A percentile compares a stretch with the other conserved stretches of the same genome.
Evolutionary conservation across 495 filamentous ascomycete genomes (phyloP).

Genomic region (Aspergillus biplanus): DNA sequence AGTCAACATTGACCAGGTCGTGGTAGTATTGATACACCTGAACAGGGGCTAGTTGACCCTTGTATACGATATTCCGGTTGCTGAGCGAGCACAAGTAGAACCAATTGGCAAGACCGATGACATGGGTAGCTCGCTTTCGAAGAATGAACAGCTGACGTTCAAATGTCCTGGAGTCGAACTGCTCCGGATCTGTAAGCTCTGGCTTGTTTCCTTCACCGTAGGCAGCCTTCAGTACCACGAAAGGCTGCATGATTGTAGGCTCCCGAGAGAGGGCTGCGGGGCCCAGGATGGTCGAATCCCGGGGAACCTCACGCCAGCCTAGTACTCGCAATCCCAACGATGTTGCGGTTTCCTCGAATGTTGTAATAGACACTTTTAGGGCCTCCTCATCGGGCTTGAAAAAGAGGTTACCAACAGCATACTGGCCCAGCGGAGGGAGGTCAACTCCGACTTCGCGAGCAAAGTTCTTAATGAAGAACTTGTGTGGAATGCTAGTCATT

Average conservation of each 20-base stretch:
- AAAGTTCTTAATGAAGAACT: slow-evolving; percentile 99
- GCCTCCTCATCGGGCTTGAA: slow-evolving; percentile 95
- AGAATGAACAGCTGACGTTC: slow-evolving; percentile 94
- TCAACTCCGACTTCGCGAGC: slow-evolving; percentile 83
- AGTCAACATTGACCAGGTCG: slow-evolving; percentile 95
- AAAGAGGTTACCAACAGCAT: slow-evolving; percentile 97
- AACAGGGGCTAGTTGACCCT: slow-evolving; percentile 92
- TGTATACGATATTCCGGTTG: slow-evolving; percentile 99
- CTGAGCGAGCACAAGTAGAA: slow-evolving; percentile 98
- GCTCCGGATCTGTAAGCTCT: slow-evolving; percentile 72
- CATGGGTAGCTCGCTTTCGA: slow-evolving; percentile 91
- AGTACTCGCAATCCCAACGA: slow-evolving; percentile 86
- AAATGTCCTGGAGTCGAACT: slow-evolving; percentile 84
- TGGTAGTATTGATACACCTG: slow-evolving; percentile 99
- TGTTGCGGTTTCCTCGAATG: slow-evolving; percentile 90
- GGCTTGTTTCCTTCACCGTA: slow-evolving; percentile 89
- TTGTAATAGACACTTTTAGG: slow-evolving; percentile 80
- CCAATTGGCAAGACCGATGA: slow-evolving; percentile 96
- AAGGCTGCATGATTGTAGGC: slow-evolving; percentile 93
- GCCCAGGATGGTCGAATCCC: slow-evolving; percentile 89
- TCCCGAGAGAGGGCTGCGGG: slow-evolving; percentile 93
- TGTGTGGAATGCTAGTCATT: slow-evolving; percentile 99
- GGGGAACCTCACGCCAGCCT: slow-evolving; percentile 95
- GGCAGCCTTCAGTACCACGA: slow-evolving; percentile 83
- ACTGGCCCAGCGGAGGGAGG: slow-evolving; percentile 87